phyloP scores from a whole-genome alignment of 2,329 filamentous ascomycete genomes.

The Coniochaeta sp. region DNA sequence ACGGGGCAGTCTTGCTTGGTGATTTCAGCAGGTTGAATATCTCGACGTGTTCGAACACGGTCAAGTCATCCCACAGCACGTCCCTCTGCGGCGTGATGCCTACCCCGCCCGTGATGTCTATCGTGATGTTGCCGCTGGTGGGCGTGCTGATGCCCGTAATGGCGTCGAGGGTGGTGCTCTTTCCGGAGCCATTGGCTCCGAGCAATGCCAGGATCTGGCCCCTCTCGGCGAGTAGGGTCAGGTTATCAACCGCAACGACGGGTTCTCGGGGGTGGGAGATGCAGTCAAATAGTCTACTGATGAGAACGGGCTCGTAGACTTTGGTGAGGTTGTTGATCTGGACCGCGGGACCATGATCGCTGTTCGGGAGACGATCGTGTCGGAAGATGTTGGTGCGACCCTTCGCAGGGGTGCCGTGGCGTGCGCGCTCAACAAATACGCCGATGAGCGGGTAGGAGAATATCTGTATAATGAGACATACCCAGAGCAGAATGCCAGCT shows the following conservation, averaged over 20 bases:
- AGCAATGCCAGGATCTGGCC: constrained; percentile 52
- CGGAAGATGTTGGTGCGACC: too few species aligned
- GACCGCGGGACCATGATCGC: too few species aligned
- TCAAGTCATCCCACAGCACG: constrained; percentile 59
- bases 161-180: constrained; percentile 62
- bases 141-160: constrained; percentile 58
- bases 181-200: constrained; percentile 64
- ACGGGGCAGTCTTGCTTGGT: constrained; percentile 28
- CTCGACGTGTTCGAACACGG: constrained; percentile 55
- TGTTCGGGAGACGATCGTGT: too few species aligned
- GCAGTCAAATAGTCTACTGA: too few species aligned
- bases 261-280: constrained; percentile 21
- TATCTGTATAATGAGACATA: constrained; percentile 72
- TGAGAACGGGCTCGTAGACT: too few species aligned
- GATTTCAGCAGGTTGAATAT: constrained; percentile 58
- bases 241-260: too few species aligned
- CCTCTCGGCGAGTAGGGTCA: too few species aligned
- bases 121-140: constrained; percentile 50
- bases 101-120: constrained; percentile 49
- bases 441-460: constrained; percentile 70
- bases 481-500: constrained; percentile 68
- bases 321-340: too few species aligned
- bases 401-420: too few species aligned
- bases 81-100: constrained; percentile 60
- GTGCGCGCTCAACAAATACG: constrained; percentile 56